Base-by-base conservation (phyloP, 1,139 yeast genomes). In the Tardiomyces depauwii region DNA sequence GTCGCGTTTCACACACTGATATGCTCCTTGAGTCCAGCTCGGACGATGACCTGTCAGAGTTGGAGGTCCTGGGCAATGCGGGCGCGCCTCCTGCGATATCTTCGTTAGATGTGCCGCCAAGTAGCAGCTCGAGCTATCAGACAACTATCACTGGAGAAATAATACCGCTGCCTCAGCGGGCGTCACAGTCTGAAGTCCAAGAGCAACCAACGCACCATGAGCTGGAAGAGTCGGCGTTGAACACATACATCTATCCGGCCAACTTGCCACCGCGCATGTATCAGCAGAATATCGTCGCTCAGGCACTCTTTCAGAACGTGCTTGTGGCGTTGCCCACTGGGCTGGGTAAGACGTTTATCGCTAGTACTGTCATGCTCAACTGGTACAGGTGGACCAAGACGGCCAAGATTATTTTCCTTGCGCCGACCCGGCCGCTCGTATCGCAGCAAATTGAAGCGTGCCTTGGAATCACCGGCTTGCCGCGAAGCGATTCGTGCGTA, bases 361-460 rank as follows among this genome's bases (percentile, higher is more conserved):
- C 98, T 1, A 80, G 94, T 40, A 82, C 95, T 0, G 93, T 91
- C 27, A 93, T 93, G 87, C 71, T 89, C 48, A 93, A 93, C 60
- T 93, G 76, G 65, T 80, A 76, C 55, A 68, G 95, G 44, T 93
- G 98, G 98, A 84, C 73, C 3, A 77, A 76, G 9, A 64, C 67
- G 13, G 78, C 88, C 4, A 91, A 88, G 59, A 78, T 91, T 52
- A 76, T 93, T 5, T 93, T 93, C 60, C 81, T 91, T 82, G 98
- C 99, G 0, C 99, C 99, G 0, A 93, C 99, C 0, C 73, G 88
- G 54, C 99, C 99, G 0, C 71, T 93, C 49, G 98, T 93, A n/a
- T 91, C 96, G 0, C 99, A 93, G 64, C 98, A 93, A 63, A 84
- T 91, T 54, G 85, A 84, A 57, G 97, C 97, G 0, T 91, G 96